phyloP scores from a whole-genome alignment of 2,329 filamentous ascomycete species.

The Alternaria incomplexa region DNA sequence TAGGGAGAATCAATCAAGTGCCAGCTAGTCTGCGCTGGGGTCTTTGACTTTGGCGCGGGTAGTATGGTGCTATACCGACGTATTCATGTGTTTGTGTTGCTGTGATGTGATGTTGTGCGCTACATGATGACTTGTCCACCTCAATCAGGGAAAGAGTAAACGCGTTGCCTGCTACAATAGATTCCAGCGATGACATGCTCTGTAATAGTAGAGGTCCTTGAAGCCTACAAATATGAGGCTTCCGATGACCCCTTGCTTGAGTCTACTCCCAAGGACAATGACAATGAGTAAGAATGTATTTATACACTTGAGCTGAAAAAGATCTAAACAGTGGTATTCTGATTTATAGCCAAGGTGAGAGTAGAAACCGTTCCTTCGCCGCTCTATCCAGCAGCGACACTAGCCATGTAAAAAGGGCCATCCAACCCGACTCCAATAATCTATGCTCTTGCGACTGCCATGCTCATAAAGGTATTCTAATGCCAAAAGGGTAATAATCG shows the following conservation, averaged over 20 bases:
- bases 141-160: no score
- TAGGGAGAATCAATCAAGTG: constrained; percentile 1
- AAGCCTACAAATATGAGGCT: neutral
- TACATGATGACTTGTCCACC: neutral
- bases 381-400: neutral
- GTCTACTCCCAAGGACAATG: neutral
- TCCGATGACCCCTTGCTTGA: neutral
- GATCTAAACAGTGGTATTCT: neutral
- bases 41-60: neutral
- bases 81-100: neutral
- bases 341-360: neutral
- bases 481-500: neutral
- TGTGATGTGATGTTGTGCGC: neutral
- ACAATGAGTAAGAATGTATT: neutral
- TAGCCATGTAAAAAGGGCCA: neutral
- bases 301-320: neutral
- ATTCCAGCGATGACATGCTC: neutral
- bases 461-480: neutral
- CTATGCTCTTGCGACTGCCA: neutral
- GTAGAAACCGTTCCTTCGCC: neutral
- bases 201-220: neutral
- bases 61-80: neutral
- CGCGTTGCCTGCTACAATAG: neutral
- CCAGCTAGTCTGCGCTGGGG: neutral
- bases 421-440: neutral